These are phyloP conservation scores for Trichosporon sp. DNA, from an alignment of 1,284 basidiomycete genomes.

Conservation along the genomic window DNA sequence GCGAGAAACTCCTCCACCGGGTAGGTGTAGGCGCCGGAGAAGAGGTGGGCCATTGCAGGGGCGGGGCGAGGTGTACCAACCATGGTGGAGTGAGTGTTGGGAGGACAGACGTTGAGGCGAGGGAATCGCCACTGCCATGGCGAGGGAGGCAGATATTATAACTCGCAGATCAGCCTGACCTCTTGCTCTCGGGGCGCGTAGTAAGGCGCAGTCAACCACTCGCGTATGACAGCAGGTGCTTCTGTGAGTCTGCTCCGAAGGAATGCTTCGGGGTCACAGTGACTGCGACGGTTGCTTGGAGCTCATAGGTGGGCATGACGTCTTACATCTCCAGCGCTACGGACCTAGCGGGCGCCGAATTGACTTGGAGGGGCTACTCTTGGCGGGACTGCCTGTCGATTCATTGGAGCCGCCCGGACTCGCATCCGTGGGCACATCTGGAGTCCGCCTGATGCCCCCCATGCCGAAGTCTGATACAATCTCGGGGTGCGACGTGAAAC, in stretches of 20 bases:
- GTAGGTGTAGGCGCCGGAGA: slow-evolving; percentile 5
- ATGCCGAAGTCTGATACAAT: background rate
- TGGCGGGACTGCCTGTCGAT: background rate
- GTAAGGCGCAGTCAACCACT: background rate
- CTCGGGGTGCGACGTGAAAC: background rate
- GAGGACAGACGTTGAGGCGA: background rate
- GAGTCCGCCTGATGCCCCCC: background rate
- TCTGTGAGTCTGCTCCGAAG: background rate
- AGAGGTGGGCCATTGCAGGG: background rate
- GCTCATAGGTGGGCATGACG: background rate
- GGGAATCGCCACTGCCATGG: background rate
- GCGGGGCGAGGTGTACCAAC: slow-evolving; percentile 2
- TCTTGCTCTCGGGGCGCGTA: background rate
- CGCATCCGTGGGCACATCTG: background rate
- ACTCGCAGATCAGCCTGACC: background rate
- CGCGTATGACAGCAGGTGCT: background rate
- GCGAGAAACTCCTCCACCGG: slow-evolving; percentile 10
- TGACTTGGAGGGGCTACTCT: background rate
- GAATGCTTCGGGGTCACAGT: background rate
- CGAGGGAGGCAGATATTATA: background rate
- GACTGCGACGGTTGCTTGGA: background rate
- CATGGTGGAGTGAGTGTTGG: background rate
- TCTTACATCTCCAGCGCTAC: background rate
- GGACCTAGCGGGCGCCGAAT: too few relatives aligned
- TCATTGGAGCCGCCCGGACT: background rate